A percentile compares a stretch with the other conserved stretches of the same genome.
Conservation (phyloP, 305 asterid species). For the Rubia occidens region DNA sequence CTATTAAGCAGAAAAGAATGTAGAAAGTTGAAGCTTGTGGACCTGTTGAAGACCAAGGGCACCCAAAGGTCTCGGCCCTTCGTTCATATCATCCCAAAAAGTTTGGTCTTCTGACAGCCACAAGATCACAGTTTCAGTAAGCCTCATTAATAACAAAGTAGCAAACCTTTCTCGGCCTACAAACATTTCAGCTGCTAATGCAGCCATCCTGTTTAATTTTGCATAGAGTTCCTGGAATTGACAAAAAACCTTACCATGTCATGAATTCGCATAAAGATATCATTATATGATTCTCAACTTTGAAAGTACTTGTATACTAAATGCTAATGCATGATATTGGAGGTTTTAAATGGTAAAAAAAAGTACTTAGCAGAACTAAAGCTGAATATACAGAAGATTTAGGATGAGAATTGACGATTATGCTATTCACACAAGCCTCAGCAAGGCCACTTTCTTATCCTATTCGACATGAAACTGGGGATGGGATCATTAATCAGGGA, state of each 20-base stretch:
- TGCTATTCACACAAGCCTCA: background rate
- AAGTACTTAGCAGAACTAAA: background rate
- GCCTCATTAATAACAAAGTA: slow-evolving; percentile 80
- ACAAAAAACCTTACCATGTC: slow-evolving; percentile 16
- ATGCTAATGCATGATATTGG: background rate
- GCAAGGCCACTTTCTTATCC: background rate
- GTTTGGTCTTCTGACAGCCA: slow-evolving; percentile 96
- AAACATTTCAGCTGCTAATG: slow-evolving; percentile 87
- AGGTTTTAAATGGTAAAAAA: background rate
- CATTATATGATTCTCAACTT: background rate
- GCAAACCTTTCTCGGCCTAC: slow-evolving; percentile 95
- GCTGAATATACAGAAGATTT: background rate
- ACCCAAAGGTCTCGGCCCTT: slow-evolving; percentile 84
- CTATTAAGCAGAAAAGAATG: background rate
- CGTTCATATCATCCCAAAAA: slow-evolving; percentile 95
- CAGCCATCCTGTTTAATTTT: slow-evolving; percentile 78
- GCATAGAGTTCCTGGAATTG: slow-evolving; percentile 73
- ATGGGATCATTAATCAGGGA: background rate
- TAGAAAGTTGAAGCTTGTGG: slow-evolving; percentile 14
- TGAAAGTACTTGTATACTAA: background rate
- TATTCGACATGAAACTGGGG: background rate
- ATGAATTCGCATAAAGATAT: slow-evolving; percentile 3
- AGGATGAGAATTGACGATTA: background rate
- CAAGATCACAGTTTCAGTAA: slow-evolving; percentile 84
- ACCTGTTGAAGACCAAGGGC: slow-evolving; percentile 94